Evolutionary conservation across 495 filamentous ascomycete genomes (phyloP), one percentile per base, ranked within the genome.

Genomic region (Xylaria flabelliformis): DNA sequence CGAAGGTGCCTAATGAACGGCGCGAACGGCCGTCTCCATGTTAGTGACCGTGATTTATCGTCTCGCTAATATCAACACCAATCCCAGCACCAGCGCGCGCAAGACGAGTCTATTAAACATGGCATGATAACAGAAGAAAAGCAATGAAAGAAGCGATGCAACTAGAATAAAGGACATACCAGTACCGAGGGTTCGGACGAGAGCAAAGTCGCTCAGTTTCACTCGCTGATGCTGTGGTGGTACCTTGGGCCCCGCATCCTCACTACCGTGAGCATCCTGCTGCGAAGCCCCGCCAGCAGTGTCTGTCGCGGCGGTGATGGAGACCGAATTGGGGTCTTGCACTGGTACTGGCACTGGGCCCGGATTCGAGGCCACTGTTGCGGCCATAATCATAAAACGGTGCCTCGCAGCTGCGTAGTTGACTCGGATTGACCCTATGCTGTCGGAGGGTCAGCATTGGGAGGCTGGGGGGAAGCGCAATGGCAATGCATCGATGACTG

Each of bases 181-280:
- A 26, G 94, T 97, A 70, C 96, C 96, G 67, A 99, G 85, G 26
- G 95, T 99, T 80, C 94, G 95, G 73, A 98, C 84, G 29, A 95
- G 87, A 51, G 91, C 82, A 79, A 98, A 97, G 82, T 99, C 95
- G 69, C 86, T 84, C 36, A 94, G 69, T 56, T 80, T 74, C 50
- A 85, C 75, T 66, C 71, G 77, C 71, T 79, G 77, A 48, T 76
- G 74, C 51, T 79, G 77, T 17, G 77, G 77, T 67, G 77, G 75
- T 32, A 79, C 77, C 67, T 76, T 77, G 10, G 69, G 76, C n/a
- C 75, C 76, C 39, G 68, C 71, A 67, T 75, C 74, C 24, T 72
- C 51, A 13, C 36, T 61, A 19, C 39, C 63, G 41, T 12, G 62
- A 15, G 36, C 66, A 0, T 75, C 68, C 51, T 64, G 62, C 58